A percentile compares a stretch with the other conserved stretches of the same genome.
Conservation (phyloP, 169 alveolate species). For the Plasmodium gaboni region DNA sequence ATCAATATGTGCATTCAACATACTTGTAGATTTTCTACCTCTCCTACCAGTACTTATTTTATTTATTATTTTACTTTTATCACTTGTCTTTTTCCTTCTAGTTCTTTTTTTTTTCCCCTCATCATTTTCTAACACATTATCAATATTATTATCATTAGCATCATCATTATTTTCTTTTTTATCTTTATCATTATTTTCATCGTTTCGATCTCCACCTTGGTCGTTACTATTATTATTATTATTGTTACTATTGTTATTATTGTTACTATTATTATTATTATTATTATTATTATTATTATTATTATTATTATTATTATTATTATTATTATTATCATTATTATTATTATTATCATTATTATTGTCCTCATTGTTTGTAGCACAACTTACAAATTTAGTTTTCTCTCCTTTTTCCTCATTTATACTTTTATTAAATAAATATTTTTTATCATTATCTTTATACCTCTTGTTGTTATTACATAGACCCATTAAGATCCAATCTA, state of each 20-base stretch:
- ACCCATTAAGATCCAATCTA: no score
- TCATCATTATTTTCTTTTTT: constrained; percentile 13
- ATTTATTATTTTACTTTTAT: constrained; percentile 58
- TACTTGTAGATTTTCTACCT: constrained; percentile 1
- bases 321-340: background rate
- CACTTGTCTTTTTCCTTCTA: constrained; percentile 38
- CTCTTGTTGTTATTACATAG: background rate
- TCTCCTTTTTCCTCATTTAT: background rate
- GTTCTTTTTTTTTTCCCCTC: constrained; percentile 14
- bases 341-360: background rate
- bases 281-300: background rate
- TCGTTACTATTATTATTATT: background rate
- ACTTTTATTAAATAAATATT: background rate
- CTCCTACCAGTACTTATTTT: constrained; percentile 17
- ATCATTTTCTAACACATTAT: constrained; percentile 17
- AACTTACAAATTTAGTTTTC: background rate
- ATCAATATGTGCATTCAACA: background rate
- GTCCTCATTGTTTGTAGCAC: background rate
- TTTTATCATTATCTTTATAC: background rate
- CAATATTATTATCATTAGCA: constrained; percentile 8
- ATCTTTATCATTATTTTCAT: constrained; percentile 6
- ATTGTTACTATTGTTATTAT: background rate
- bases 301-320: constrained; percentile 3
- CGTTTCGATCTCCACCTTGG: background rate
- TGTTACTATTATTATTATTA: background rate